Evolutionary conservation across 1,284 basidiomycete species (phyloP), one percentile per base, ranked within the genome.

Genomic region (Cryptococcus maquisensis): DNA sequence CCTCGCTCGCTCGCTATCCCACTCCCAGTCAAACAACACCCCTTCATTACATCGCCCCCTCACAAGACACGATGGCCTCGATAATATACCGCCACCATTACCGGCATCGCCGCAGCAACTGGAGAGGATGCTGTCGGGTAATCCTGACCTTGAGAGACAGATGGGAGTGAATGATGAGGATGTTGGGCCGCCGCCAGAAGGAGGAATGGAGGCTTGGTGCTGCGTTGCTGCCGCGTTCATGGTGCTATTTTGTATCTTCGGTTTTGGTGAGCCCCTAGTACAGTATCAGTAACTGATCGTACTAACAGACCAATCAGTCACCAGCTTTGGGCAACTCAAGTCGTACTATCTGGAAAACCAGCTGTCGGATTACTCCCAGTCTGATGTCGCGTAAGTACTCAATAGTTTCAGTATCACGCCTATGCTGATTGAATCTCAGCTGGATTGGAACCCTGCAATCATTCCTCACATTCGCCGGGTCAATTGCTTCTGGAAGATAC

Each of bases 171-270:
- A 56, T 32, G 60, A 61, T 40, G 55, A 52, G 20, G 58, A 61
- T 4, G 52, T 71, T 16, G 71, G 68, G 23, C 71, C 71, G 4
- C 70, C 73, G 23, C 74, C 74, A 6, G 73, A 76, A 52, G 74
- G 74, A 10, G 74, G 73, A 8, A 60, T 47, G 9, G 62, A 70
- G 18, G 74, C 74, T 26, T 76, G 74, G 73, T 52, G 61, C n/a
- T 66, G 66, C 36, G 68, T 76, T 7, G 36, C 51, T 18, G 61
- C 65, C 10, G 63, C 68, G 3, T 70, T 71, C 46, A 66, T 71
- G 12, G 58, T 71, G 9, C 49, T 71, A 39, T 74, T 76, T 50
- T 68, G 66, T 18, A 54, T 72, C 10, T 73, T 74, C 47, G 74
- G 74, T 4, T 63, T 74, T 21, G 62, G 73, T 75, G 54, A 61